These are phyloP conservation scores for Apiospora kogelbergensis DNA, from an alignment of 2,329 filamentous ascomycete genomes.

Conservation along the genomic window DNA sequence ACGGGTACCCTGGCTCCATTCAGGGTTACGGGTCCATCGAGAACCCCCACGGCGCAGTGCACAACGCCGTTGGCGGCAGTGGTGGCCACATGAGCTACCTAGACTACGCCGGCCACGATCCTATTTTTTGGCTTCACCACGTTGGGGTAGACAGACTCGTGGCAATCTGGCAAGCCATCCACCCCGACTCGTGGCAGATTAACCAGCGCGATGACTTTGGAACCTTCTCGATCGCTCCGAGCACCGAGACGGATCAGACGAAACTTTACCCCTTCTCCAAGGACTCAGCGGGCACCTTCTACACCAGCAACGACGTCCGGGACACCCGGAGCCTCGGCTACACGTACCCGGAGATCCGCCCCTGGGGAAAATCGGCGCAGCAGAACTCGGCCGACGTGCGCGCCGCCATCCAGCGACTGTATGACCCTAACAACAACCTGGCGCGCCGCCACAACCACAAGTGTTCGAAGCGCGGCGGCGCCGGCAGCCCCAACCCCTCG, in stretches of 20 bases:
- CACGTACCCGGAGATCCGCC: constrained; percentile 12
- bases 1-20: constrained; percentile 7
- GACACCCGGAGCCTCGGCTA: constrained; percentile 6
- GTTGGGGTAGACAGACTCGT: constrained; percentile 25
- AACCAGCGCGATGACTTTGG: background rate
- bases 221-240: constrained; percentile 1
- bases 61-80: constrained; percentile 17
- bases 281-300: background rate
- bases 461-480: background rate
- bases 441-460: background rate
- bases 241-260: background rate
- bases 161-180: constrained; percentile 27
- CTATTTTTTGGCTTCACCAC: constrained; percentile 26
- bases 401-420: constrained; percentile 1
- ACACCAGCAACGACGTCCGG: constrained; percentile 10
- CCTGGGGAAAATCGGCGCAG: constrained; percentile 8
- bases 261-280: constrained; percentile 5
- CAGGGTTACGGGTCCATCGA: constrained; percentile 18
- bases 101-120: constrained; percentile 26
- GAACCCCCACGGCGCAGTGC: constrained; percentile 26
- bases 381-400: constrained; percentile 8
- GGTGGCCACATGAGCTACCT: constrained; percentile 26
- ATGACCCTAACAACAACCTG: constrained; percentile 9
- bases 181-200: constrained; percentile 17
- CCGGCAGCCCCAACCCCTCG: background rate